Base-by-base conservation (phyloP, 306 rosid genomes). In the Ammopiptanthus mongolicus region DNA sequence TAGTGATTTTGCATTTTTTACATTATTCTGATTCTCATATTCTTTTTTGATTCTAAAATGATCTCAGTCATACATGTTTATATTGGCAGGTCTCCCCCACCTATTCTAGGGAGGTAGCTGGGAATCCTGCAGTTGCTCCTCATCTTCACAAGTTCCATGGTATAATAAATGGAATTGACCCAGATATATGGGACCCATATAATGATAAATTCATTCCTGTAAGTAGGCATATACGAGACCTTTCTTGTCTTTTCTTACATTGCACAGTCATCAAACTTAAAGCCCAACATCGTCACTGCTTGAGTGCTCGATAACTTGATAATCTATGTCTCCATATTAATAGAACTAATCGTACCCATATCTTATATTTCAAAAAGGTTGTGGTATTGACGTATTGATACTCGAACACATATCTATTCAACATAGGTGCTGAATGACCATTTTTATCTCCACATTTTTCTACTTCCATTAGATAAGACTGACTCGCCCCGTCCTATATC, bases 111-210 rank as follows among this genome's bases (percentile, higher is more conserved):
- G 96, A 92, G 85, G 79, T 92, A 70, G 83, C 87, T 9, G 82
- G 87, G 64, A 78, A 90, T 74, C 68, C 87, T 44, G 63, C 25
- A 58, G n/a, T 92, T 69, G 87, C 88, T 82, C 94, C 96, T 61
- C 74, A 92, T 80, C 85, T 85, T 60, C 81, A 81, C 72, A 92
- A 92, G 89, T 92, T 92, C 72, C 91, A 86, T 72, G 97, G 97
- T 60, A 88, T 92, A 74, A 39, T 92, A 69, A 92, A 90, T 76
- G 97, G 97, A 83, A 92, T 92, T 65, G 97, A 92, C 81, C 92
- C 86, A 46, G 91, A 90, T 71, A 85, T 92, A 61, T 92, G 96
- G 96, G 97, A 92, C 39, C 96, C 97, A 7, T 83, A 81, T 71
- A 87, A 81, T 31, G 92, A 92, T 60, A 74, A 82, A 53, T 92